Evolutionary conservation across 2,329 filamentous ascomycete species (phyloP).

Genomic region (Cercospora sp.): DNA sequence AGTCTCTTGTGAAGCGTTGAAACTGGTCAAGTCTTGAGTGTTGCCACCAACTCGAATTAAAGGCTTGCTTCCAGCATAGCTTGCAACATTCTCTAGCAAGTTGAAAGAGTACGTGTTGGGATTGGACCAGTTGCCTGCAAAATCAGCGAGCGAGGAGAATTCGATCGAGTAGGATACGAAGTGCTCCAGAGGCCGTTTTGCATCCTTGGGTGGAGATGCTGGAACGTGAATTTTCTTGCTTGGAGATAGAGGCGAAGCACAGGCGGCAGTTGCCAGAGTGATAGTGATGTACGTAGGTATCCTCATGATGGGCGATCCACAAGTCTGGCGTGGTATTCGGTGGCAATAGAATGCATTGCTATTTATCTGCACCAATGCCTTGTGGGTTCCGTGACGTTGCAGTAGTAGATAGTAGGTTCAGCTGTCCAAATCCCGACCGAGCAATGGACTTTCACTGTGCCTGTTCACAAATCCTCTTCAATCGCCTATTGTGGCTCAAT

Average conservation of each 20-base stretch:
- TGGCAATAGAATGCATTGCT: not conserved
- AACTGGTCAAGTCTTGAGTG: conserved; percentile 65
- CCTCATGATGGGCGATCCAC: not conserved
- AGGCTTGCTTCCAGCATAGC: conserved; percentile 57
- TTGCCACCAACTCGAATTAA: conserved; percentile 65
- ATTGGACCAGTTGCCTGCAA: conserved; percentile 53
- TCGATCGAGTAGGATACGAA: conserved; percentile 57
- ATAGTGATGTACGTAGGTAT: not conserved
- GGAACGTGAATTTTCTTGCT: not conserved
- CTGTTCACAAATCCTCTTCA: not conserved
- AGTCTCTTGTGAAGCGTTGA: conserved; percentile 53
- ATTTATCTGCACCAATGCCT: not conserved
- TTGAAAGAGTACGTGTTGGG: conserved; percentile 64
- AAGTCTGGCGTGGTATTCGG: not conserved
- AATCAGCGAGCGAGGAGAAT: conserved; percentile 55
- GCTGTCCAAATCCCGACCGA: not conserved
- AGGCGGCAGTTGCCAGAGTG: not conserved
- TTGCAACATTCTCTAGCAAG: conserved; percentile 57
- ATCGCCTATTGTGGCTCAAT: not conserved
- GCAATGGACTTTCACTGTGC: not conserved
- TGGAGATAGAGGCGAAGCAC: not conserved
- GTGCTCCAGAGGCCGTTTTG: conserved; percentile 40
- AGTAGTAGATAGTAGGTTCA: not conserved
- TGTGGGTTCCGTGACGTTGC: not conserved
- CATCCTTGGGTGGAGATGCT: conserved; percentile 49